These are phyloP conservation scores for Paratinospora sagittata DNA, from an alignment of 164 flowering plant genomes.

Conservation along the genomic window DNA sequence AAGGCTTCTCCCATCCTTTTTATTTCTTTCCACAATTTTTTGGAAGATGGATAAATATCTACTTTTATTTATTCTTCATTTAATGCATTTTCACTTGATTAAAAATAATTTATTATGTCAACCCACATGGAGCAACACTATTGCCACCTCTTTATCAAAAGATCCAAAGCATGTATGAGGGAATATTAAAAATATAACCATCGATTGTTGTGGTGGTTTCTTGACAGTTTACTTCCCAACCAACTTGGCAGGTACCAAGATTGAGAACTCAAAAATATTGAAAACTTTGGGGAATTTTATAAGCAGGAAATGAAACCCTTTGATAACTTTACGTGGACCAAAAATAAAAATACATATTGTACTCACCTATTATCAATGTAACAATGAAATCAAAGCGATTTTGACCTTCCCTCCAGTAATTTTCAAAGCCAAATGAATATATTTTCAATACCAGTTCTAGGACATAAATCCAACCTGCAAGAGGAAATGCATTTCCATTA, in stretches of 20 bases:
- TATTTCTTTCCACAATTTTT: too few relatives aligned
- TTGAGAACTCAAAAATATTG: neutral
- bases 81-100: neutral
- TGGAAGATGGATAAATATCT: neutral
- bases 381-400: constrained; percentile 89
- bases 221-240: neutral
- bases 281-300: neutral
- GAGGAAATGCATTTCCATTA: constrained; percentile 17
- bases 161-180: neutral
- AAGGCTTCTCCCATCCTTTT: neutral
- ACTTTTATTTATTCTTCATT: neutral
- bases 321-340: neutral
- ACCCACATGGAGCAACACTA: neutral
- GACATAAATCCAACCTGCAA: constrained; percentile 90
- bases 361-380: constrained; percentile 86
- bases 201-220: neutral
- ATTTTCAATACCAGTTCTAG: constrained; percentile 83
- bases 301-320: neutral
- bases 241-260: neutral
- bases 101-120: too few relatives aligned
- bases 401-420: constrained; percentile 92
- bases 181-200: neutral
- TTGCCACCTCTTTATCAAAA: neutral
- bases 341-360: neutral
- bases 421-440: constrained; percentile 66